A percentile compares a stretch with the other conserved stretches of the same genome.
Conservation (phyloP, 202 grass and related monocot species). For the Brachypodium distachyon region DNA sequence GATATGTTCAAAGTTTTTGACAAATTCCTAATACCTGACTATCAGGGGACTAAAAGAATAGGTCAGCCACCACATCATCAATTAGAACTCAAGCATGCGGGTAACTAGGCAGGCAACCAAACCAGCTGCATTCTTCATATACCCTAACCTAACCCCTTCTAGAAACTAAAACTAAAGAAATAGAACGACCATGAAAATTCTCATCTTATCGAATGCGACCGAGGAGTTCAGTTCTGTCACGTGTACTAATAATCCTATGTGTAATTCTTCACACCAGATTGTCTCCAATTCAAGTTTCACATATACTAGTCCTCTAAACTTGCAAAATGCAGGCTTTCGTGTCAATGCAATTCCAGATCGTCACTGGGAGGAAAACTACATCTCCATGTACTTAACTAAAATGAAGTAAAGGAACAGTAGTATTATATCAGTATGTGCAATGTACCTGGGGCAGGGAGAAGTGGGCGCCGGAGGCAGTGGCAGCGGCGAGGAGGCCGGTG, state of each 20-base stretch:
- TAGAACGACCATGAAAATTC: background rate
- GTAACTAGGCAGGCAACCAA: background rate
- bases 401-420: too few species aligned
- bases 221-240: background rate
- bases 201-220: background rate
- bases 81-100: background rate
- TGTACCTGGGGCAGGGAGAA: conserved; percentile 76
- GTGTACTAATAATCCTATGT: too few species aligned
- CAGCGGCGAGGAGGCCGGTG: conserved; percentile 46
- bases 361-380: background rate
- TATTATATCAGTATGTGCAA: too few species aligned
- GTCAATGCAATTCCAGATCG: background rate
- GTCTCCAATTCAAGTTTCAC: background rate
- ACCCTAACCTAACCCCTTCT: background rate
- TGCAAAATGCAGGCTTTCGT: background rate
- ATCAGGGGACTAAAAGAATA: background rate
- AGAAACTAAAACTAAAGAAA: background rate
- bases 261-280: background rate
- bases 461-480: conserved; percentile 27
- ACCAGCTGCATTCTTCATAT: background rate
- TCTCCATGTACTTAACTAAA: too few species aligned
- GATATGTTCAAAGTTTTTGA: background rate
- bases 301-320: background rate
- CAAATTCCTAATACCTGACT: background rate
- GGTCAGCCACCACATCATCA: background rate